Evolutionary conservation across 1,139 yeast genomes (phyloP), one percentile per base, ranked within the genome.

Genomic region (Kodamaea arcana): DNA sequence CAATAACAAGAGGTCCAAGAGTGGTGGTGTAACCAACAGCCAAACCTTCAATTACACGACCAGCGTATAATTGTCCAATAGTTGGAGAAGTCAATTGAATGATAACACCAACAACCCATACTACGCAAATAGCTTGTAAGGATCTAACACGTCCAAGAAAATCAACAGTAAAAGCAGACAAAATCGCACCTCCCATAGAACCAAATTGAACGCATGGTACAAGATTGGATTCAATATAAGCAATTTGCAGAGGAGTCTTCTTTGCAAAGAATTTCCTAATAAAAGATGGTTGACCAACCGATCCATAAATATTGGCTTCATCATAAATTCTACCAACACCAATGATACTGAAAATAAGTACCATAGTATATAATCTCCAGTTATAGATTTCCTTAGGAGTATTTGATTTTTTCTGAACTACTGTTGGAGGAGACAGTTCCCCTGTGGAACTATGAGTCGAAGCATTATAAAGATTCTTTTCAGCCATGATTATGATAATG

Each of bases 161-260:
- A 50, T 79, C 84, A 30, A 70, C 75, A 3, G 75, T 52, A 39
- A 56, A 65, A 50, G 69, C 62, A 1, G 82, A 78, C 21, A 76
- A 40, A n/a, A 77, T 35, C n/a, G 78, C 62, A 14, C 84, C 84
- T 32, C 72, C 80, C 36, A 77, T 69, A 14, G 78, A 68, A 3
- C 83, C 83, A 30, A 78, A 53, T 48, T 75, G 80, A 4, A 78
- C 83, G 82, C 78, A 78, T 5, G 82, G 62, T 3, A 77, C 71
- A 44, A 78, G 75, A 47, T 75, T 77, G 5, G 80, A 74, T 44
- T 69, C 70, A 43, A 69, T 51, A 41, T 72, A 60, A 7, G 80
- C 80, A 13, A 69, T 33, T 16, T 62, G 50, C 29, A 52, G 40
- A 2, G 42, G 57, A 2, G 66, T 35, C 44, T 67, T 70, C 24